Base-by-base conservation (phyloP, 441 rosid genomes). In the Rhodomyrtus psidioides region DNA sequence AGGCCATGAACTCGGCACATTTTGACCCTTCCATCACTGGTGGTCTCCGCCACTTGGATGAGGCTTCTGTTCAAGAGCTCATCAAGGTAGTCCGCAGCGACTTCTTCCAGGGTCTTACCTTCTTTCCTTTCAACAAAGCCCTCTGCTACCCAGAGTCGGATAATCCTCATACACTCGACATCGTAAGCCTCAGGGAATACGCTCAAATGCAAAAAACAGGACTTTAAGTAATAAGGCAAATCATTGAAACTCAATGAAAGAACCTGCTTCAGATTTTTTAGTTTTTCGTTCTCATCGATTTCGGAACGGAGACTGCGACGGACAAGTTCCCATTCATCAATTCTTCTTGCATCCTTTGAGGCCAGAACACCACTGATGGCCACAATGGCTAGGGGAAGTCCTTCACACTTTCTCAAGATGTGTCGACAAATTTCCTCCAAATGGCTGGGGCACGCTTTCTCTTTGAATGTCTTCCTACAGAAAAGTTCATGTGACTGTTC, bases 401-500 rank as follows among this genome's bases (percentile, higher is more conserved):
- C 88, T 44, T 44, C 83, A 23, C 88, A 86, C 46, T 86, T 86
- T 55, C 60, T 86, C 83, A 86, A 76, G 39, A 86, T 83, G 24
- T 81, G 46, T n/a, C 53, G 74, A 53, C 83, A 86, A 49, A 86
- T 42, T 30, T 79, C 88, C 70, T 83, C 42, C 56, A 86, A 51
- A 6, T 83, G 83, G 24, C 55, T 55, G 19, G 88, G 85, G 46
- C 88, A 86, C 12, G 17, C 42, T 24, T 46, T 74, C 57, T 24
- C 60, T 44, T n/a, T 55, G 59, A 82, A 55, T 19, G 84, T 82
- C 84, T 82, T 82, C 84, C 84, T 82, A 28, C 51, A 82, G 84
- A 82, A 82, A 53, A 82, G 84, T 56, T 82, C 79, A 84, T 90
- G 88, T 3, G 93, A 86, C 84, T 76, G 88, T 60, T 85, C 86